These are phyloP conservation scores for Phytophthora tentaculata DNA, from an alignment of 352 stramenopile species.

Conservation along the genomic window DNA sequence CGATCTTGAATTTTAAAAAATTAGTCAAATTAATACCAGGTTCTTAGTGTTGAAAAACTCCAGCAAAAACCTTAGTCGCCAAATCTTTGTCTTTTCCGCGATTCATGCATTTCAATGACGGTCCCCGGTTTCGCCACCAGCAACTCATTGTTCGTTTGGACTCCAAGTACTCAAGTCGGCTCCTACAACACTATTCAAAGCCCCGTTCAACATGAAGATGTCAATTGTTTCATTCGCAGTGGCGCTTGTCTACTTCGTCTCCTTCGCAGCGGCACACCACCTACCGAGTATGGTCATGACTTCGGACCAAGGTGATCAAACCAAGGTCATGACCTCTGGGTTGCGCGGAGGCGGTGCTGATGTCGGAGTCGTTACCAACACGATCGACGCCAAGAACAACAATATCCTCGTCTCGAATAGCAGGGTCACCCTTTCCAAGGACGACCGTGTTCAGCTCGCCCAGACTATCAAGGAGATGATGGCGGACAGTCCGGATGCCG, in stretches of 20 bases:
- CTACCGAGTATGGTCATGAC: neutral
- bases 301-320: constrained; percentile 1
- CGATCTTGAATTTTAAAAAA: neutral
- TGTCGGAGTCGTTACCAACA: constrained; percentile 17
- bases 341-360: neutral
- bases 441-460: constrained; percentile 24
- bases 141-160: constrained; percentile 32
- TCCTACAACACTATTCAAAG: no score
- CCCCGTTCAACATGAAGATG: constrained; percentile 8
- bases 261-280: constrained; percentile 19
- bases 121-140: no score
- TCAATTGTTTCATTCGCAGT: neutral
- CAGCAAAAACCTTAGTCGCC: neutral
- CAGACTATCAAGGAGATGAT: constrained; percentile 23
- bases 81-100: neutral
- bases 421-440: constrained; percentile 20
- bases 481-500: constrained; percentile 3
- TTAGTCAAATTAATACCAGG: neutral
- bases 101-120: neutral
- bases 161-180: neutral
- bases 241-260: constrained; percentile 11
- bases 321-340: neutral
- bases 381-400: constrained; percentile 21
- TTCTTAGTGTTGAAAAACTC: neutral
- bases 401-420: constrained; percentile 16